Conservation (phyloP, 2,329 filamentous ascomycete genomes). For the Ceratocystis colombiana region DNA sequence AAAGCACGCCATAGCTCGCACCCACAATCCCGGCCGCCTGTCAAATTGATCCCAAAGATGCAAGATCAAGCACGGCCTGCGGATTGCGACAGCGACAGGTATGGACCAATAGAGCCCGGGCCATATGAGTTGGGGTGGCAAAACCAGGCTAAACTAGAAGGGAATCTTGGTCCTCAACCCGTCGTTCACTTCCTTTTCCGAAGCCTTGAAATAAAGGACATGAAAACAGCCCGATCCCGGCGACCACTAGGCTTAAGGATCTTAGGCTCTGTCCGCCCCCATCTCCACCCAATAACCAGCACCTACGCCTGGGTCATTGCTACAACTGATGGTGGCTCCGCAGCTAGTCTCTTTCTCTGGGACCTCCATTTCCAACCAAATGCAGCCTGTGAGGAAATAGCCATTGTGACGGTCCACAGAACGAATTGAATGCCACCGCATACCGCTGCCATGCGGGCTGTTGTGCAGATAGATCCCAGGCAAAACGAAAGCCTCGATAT, state of each 20-base stretch:
- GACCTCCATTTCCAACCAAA: conserved; percentile 30
- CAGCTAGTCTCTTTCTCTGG: conserved; percentile 36
- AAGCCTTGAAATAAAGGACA: background rate
- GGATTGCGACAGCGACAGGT: background rate
- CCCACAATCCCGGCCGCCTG: conserved; percentile 2
- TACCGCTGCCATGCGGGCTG: conserved; percentile 45
- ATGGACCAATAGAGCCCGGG: background rate
- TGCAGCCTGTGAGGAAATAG: conserved; percentile 39
- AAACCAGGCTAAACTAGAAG: background rate
- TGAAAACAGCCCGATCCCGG: conserved; percentile 2
- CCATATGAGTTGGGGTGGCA: background rate
- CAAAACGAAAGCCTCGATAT: conserved; percentile 48
- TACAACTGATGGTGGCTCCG: conserved; percentile 18
- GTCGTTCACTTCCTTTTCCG: background rate
- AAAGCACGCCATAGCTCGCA: conserved; percentile 24
- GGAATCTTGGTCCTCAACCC: background rate
- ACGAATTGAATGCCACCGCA: conserved; percentile 46
- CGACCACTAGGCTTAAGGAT: background rate
- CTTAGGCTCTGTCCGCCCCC: conserved; percentile 25
- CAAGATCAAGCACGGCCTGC: conserved; percentile 5
- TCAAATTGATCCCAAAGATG: conserved; percentile 5
- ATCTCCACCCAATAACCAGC: conserved; percentile 24
- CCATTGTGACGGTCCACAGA: conserved; percentile 43
- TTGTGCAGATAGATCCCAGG: conserved; percentile 46
- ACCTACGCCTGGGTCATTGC: conserved; percentile 16